phyloP scores from a whole-genome alignment of 169 alveolate genomes.

The Plasmodium vinckei region DNA sequence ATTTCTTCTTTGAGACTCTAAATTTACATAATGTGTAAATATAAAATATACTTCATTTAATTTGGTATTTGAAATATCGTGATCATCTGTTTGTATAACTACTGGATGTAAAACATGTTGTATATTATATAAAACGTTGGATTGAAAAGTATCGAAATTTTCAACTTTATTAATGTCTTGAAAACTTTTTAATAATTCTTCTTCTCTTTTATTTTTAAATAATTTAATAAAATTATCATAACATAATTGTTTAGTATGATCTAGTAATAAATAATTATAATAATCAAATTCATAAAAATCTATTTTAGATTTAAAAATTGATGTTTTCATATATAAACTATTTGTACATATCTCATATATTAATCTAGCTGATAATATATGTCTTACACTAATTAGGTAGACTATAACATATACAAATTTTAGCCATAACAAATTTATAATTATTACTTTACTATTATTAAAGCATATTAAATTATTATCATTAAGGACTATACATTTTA shows the following conservation, averaged over 20 bases:
- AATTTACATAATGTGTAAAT: constrained; percentile 55
- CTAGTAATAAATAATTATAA: constrained; percentile 35
- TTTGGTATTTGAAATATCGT: background rate
- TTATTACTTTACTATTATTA: constrained; percentile 21
- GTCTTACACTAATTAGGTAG: constrained; percentile 25
- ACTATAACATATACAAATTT: constrained; percentile 33
- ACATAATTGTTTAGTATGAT: constrained; percentile 22
- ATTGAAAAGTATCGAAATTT: constrained; percentile 37
- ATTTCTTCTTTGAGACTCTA: constrained; percentile 46
- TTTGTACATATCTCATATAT: constrained; percentile 37
- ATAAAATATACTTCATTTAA: constrained; percentile 24
- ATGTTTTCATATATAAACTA: constrained; percentile 41
- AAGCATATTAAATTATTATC: constrained; percentile 36
- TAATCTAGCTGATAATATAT: constrained; percentile 27
- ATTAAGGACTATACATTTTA: constrained; percentile 13
- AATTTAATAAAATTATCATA: constrained; percentile 9
- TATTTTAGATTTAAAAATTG: constrained; percentile 43
- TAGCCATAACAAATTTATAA: constrained; percentile 52
- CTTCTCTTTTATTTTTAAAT: constrained; percentile 15
- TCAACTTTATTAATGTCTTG: background rate
- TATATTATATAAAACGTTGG: constrained; percentile 27
- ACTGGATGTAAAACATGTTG: constrained; percentile 42
- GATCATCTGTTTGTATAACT: constrained; percentile 14
- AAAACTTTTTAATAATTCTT: background rate
- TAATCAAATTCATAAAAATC: constrained; percentile 53